Base-by-base conservation (phyloP, 2,329 filamentous ascomycete genomes). In the Diatrype stigma region DNA sequence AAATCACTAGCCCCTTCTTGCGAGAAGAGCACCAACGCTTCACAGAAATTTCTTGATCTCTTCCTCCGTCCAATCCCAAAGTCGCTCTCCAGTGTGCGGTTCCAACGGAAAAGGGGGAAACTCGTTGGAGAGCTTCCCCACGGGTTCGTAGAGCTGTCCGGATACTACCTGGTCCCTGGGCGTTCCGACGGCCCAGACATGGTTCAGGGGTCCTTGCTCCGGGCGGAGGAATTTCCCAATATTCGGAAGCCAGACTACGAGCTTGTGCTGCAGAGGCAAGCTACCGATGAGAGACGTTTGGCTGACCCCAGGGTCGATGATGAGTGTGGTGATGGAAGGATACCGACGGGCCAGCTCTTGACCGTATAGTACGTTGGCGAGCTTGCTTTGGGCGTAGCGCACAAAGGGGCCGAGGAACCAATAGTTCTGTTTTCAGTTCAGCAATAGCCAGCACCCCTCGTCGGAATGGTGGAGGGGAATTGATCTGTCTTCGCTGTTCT, bases 101-200 rank as follows among this genome's bases (percentile, higher is more conserved):
- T 65, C 58, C 34, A 47, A 64, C 22, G 54, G 51, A 4, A 61
- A 62, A 47, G 62, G 53, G 3, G 68, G 51, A 7, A 49, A 49
- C 1, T 58, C 48, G 17, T 62, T 58, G 17, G 55, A 57, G 35
- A 55, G 12, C 4, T 60, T 56, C 1, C 67, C 69, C n/a, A 74
- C 55, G 1, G 70, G 71, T 42, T 60, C 63, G 56, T 73, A 74
- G 48, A 67, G 70, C 16, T 62, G 64, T 3, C 70, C 70, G 32
- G 56, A 66, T 54, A 59, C 60, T 23, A 69, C 53, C 28, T 67
- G 61, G 26, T 56, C 51, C 42, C 45, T 59, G 14, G 53, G 62
- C 0, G 57, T 62, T 2, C 63, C 63, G 1, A 70, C 72, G 3
- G 66, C 67, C 71, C 73, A 77, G 8, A 76, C 56, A 56, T 72